Evolutionary conservation across 768 basidiomycete genomes (phyloP), one percentile per base, ranked within the genome.

Genomic region (Suillus spraguei): DNA sequence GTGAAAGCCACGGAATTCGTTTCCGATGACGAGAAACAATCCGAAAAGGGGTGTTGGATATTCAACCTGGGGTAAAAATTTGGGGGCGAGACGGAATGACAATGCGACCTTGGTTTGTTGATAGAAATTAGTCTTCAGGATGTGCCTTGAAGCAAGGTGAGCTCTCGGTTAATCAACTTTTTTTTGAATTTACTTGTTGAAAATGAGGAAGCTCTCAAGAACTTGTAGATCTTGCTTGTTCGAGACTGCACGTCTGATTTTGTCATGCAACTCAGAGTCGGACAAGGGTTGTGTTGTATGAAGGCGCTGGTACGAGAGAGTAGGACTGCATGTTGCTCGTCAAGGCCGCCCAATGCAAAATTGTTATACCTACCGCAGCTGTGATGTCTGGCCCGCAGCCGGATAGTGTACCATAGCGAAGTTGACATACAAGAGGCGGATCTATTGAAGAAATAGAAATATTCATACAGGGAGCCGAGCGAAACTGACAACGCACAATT

Each of bases 101-200:
- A 99, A 79, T 32, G 97, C 96, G 33, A 97, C 95, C 78, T 99
- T 99, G 60, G 97, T 99, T 11, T 95, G 94, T 73, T 97, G 97
- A 79, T 97, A 97, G 74, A 98, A 97, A 82, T 98, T 98, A 63
- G 95, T 98, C 84, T 95, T 98, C 68, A 99, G 82, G 64, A 99
- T 87, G 70, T 92, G 86, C 76, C 91, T 92, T 50, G 24, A 2
- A 64, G 38, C 2, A 9, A 8, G 58, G 60, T 70, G 58, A 72
- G 39, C 60, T 11, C 28, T 20, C 5, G 32, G 35, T 59, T 32
- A 24, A 41, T 50, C 58, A 7, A 14, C 28, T 5, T 33, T 9
- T 10, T 39, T 22, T 47, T 22, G 41, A 20, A 60, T 13, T 50
- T 63, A 91, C 88, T 95, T 94, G 84, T 99, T 99, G 82, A 99